Conservation (phyloP, 2,329 filamentous ascomycete genomes). For the Fusarium sp. region DNA sequence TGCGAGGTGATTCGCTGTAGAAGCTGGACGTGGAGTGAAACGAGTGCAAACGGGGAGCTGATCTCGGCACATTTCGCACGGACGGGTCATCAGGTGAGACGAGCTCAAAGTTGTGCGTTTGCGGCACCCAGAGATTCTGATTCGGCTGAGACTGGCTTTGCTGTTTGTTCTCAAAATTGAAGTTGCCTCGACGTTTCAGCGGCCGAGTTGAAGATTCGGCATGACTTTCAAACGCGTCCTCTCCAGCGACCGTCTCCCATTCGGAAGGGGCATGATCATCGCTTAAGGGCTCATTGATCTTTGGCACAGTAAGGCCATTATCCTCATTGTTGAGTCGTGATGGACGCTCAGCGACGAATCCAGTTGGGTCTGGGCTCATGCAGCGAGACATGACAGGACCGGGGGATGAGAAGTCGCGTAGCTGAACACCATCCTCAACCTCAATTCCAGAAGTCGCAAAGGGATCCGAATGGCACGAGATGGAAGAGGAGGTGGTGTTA, state of each 20-base stretch:
- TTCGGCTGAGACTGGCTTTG: conserved; percentile 7
- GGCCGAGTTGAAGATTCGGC: conserved; percentile 9
- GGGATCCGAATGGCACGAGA: conserved; percentile 23
- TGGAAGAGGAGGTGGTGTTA: conserved; percentile 28
- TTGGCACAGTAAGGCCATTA: not conserved
- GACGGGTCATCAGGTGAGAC: conserved; percentile 23
- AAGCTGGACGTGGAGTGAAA: conserved; percentile 43
- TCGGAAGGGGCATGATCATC: conserved; percentile 41
- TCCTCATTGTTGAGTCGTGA: not conserved
- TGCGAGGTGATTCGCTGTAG: conserved; percentile 32
- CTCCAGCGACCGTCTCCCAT: conserved; percentile 45
- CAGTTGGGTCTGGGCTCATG: conserved; percentile 7
- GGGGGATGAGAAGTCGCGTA: conserved; percentile 18
- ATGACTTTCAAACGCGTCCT: conserved; percentile 36
- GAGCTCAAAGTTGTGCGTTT: conserved; percentile 18
- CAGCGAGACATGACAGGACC: not conserved
- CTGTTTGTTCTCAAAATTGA: conserved; percentile 18
- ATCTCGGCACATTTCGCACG: conserved; percentile 8
- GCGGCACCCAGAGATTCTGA: not conserved
- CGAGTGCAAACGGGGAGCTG: conserved; percentile 32
- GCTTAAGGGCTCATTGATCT: conserved; percentile 1
- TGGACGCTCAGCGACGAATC: conserved; percentile 28
- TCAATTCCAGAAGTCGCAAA: conserved; percentile 14
- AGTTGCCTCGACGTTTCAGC: conserved; percentile 24
- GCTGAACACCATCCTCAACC: conserved; percentile 9